Base-by-base conservation (phyloP, 768 basidiomycete genomes). In the Coprinellus micaceus region DNA sequence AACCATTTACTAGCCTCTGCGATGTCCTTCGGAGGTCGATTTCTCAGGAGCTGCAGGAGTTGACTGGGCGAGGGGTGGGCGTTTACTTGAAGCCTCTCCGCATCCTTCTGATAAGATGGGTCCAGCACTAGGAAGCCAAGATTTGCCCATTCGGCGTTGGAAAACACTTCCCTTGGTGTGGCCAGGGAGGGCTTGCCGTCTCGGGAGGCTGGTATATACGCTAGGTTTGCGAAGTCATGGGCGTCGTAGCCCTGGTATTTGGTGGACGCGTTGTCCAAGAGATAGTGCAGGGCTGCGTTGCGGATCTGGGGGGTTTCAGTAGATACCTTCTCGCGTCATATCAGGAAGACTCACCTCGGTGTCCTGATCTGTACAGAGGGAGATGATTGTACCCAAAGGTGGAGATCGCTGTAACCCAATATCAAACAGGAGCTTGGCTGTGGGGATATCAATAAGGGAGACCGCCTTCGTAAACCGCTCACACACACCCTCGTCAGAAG, bases 401-500 rank as follows among this genome's bases (percentile, higher is more conserved):
- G 94, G 94, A 56, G 77, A 79, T 10, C 85, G 81, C 30, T 75
- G 81, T 40, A 93, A 69, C 24, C 90, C 91, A 26, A 93, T 74
- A 17, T 79, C 75, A 68, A 83, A 89, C 13, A 95, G 71, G 58
- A 98, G 82, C 63, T 87, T 93, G 1, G 92, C 95, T 94, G 62
- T 7, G 40, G 43, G 41, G 25, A 49, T 37, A 28, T 39, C 12
- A 56, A 29, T 12, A 54, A 54, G 22, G 19, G 11, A 36, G 41
- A 40, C 30, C 46, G n/a, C 39, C 57, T 11, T 44, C n/a, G 33
- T 19, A 51, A 51, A 56, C 40, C 25, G 25, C 17, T 4, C 22
- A 54, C 72, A 28, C 43, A 30, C 39, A 89, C 94, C 93, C 86
- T 97, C 95, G 26, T 94, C 92, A 0, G 93, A 93, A 10, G 79